A percentile compares a stretch with the other conserved stretches of the same genome.
Evolutionary conservation across 352 stramenopile genomes (phyloP).

Genomic region (Elongisporangium undulatum): DNA sequence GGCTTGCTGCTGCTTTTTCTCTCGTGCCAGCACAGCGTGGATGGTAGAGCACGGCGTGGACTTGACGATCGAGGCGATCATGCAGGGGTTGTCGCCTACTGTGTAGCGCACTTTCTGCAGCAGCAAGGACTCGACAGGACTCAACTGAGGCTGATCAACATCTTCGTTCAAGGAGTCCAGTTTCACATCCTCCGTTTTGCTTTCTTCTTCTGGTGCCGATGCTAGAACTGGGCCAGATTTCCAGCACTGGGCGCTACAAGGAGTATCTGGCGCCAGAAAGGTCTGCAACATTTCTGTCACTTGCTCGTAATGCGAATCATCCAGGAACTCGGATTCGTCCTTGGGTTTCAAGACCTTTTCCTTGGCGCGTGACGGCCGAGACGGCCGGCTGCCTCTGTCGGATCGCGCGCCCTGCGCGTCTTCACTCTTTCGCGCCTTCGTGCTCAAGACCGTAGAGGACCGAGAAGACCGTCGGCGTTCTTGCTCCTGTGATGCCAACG

Average conservation of each 20-base stretch:
- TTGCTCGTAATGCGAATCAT: constrained; percentile 45
- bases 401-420: constrained; percentile 24
- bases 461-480: constrained; percentile 56
- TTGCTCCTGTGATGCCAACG: constrained; percentile 9
- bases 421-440: constrained; percentile 43
- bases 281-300: constrained; percentile 38
- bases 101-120: constrained; percentile 48
- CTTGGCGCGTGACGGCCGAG: constrained; percentile 21
- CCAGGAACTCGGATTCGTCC: constrained; percentile 63
- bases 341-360: constrained; percentile 13
- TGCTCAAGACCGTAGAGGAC: constrained; percentile 48
- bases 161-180: neutral
- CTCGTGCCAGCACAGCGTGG: constrained; percentile 37
- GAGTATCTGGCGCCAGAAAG: constrained; percentile 20
- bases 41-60: constrained; percentile 57
- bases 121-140: constrained; percentile 41
- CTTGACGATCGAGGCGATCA: constrained; percentile 54
- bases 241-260: constrained; percentile 42
- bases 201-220: neutral
- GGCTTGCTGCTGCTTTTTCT: constrained; percentile 23
- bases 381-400: constrained; percentile 14
- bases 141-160: constrained; percentile 13
- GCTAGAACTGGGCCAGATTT: constrained; percentile 12
- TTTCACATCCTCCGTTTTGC: neutral
- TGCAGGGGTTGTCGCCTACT: constrained; percentile 61